These are phyloP conservation scores for Olyra latifolia DNA, from an alignment of 176 grass and related monocot species.

Conservation along the genomic window DNA sequence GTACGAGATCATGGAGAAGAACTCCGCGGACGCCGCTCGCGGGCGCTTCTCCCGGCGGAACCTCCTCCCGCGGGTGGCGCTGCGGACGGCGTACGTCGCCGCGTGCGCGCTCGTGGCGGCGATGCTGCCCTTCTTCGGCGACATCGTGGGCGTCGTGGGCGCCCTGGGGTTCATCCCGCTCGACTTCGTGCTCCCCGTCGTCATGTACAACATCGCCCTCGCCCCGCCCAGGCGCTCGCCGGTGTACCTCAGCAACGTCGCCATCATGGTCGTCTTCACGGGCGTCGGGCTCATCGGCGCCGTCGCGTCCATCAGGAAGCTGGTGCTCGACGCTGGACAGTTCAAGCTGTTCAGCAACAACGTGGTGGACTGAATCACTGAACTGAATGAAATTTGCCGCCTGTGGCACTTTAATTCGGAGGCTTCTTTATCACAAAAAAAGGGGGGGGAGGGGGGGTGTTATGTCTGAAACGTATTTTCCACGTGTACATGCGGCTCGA, in stretches of 20 bases:
- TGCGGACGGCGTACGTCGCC: conserved; percentile 67
- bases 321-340: conserved; percentile 66
- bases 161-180: conserved; percentile 87
- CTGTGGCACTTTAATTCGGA: neutral
- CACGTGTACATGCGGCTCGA: too few relatives aligned
- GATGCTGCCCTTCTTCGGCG: conserved; percentile 92
- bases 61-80: conserved; percentile 62
- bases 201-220: conserved; percentile 90
- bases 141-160: conserved; percentile 70
- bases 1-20: conserved; percentile 95
- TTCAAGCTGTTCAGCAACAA: conserved; percentile 75
- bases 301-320: conserved; percentile 69
- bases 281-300: conserved; percentile 72
- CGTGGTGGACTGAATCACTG: conserved; percentile 52
- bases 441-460: too few relatives aligned
- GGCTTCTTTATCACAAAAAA: neutral
- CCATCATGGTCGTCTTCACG: conserved; percentile 73
- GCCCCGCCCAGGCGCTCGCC: conserved; percentile 40
- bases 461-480: too few relatives aligned
- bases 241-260: conserved; percentile 53
- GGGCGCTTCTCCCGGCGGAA: conserved; percentile 69
- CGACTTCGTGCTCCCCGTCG: conserved; percentile 77
- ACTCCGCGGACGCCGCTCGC: conserved; percentile 52
- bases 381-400: neutral
- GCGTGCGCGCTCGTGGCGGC: conserved; percentile 66